Evolutionary conservation across 78 protist genomes (phyloP).

Genomic region (Paulinella micropora): DNA sequence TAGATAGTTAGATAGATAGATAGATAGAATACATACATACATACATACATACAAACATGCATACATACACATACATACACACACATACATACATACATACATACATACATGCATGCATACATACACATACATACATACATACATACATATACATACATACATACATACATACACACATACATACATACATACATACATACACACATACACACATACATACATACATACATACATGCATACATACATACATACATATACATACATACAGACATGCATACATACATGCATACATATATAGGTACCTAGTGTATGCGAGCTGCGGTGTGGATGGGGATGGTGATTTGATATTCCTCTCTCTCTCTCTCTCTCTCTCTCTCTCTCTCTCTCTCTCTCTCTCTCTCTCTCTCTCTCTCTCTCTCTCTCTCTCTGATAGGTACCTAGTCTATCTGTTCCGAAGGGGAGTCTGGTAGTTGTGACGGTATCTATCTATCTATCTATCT

Average conservation of each 20-base stretch:
- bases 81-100: background rate
- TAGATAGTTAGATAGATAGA: background rate
- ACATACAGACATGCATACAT: background rate
- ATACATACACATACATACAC: background rate
- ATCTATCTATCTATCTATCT: no score
- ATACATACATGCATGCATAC: background rate
- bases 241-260: background rate
- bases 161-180: constrained; percentile 6
- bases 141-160: background rate
- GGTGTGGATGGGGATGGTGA: no score
- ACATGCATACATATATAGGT: background rate
- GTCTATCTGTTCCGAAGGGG: no score
- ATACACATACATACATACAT: background rate
- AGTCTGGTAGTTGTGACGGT: no score
- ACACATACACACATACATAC: background rate
- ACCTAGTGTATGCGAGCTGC: no score
- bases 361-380: no score
- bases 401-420: no score
- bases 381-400: no score
- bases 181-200: constrained; percentile 1
- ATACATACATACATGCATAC: background rate
- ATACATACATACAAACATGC: background rate
- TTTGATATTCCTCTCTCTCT: background rate
- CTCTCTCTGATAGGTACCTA: no score
- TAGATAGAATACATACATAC: background rate